Evolutionary conservation across 305 asterid species (phyloP).

Genomic region (Petunia hybrid): DNA sequence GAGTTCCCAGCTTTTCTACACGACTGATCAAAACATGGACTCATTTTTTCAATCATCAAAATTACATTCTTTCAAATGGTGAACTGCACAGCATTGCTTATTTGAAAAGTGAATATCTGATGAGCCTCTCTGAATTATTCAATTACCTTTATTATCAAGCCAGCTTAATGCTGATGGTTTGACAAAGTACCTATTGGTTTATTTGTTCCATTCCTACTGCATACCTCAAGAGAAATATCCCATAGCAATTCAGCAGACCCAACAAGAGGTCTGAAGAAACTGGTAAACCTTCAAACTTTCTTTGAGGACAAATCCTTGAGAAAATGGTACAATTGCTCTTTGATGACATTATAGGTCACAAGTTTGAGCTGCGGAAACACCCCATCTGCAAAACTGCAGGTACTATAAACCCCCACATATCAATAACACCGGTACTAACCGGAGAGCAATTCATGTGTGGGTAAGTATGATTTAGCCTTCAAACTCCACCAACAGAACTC

Average conservation of each 20-base stretch:
- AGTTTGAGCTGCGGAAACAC: not conserved
- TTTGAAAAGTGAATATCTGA: not conserved
- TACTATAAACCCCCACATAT: not conserved
- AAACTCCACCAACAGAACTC: constrained; percentile 6
- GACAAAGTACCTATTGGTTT: not conserved
- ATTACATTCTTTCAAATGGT: not conserved
- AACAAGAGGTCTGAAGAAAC: not conserved
- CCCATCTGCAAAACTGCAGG: not conserved
- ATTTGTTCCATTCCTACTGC: not conserved
- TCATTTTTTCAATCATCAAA: not conserved
- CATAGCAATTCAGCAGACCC: not conserved
- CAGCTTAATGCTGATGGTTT: constrained; percentile 7
- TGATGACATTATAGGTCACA: not conserved
- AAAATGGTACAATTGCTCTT: constrained; percentile 9
- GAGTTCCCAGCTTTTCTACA: not conserved
- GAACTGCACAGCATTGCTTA: not conserved
- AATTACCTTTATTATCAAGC: not conserved
- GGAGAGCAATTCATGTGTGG: not conserved
- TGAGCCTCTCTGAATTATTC: constrained; percentile 19
- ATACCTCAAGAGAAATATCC: not conserved
- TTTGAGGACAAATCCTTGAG: not conserved
- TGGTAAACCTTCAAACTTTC: constrained; percentile 5
- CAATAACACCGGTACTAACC: not conserved
- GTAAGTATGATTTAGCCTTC: constrained; percentile 18
- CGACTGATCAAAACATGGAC: not conserved